Percentiles rank a stretch among this genome's conserved stretches.
These are phyloP conservation scores for Penicillium sp. DNA, from an alignment of 2,329 filamentous ascomycete species.

Conservation along the genomic window DNA sequence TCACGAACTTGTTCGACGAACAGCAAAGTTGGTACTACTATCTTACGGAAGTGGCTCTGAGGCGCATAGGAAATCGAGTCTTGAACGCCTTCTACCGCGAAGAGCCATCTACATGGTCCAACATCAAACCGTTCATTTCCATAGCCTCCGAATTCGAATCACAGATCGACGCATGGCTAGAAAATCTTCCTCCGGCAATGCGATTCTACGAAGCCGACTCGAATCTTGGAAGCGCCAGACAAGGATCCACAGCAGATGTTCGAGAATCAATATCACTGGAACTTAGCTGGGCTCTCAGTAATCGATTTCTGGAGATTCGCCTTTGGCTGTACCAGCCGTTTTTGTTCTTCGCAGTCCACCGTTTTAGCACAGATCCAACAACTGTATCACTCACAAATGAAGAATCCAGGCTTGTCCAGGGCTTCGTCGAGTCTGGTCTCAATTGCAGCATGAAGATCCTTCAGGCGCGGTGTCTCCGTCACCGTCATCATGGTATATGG, in stretches of 20 bases:
- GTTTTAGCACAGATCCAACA: not conserved
- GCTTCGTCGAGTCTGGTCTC: slow-evolving; percentile 26
- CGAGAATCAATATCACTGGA: slow-evolving; percentile 22
- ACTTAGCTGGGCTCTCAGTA: slow-evolving; percentile 31
- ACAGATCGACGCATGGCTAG: slow-evolving; percentile 29
- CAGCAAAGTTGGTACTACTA: slow-evolving; percentile 50
- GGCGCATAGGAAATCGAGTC: slow-evolving; percentile 47
- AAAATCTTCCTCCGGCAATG: slow-evolving; percentile 31
- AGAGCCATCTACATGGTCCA: slow-evolving; percentile 22
- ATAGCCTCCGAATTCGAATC: slow-evolving; percentile 33
- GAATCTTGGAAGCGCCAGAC: not conserved
- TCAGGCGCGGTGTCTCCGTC: slow-evolving; percentile 22
- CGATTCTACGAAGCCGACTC: slow-evolving; percentile 22
- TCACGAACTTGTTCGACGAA: slow-evolving; percentile 24
- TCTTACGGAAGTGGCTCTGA: slow-evolving; percentile 46
- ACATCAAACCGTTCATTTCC: slow-evolving; percentile 25
- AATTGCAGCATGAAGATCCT: slow-evolving; percentile 30
- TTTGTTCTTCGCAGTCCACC: slow-evolving; percentile 30
- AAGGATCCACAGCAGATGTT: not conserved
- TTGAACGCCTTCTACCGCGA: slow-evolving; percentile 36
- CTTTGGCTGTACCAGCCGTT: slow-evolving; percentile 36
- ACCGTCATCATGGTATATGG: slow-evolving; percentile 37
- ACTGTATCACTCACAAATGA: not conserved
- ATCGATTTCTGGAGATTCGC: slow-evolving; percentile 30
- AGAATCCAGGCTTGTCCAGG: slow-evolving; percentile 7